Evolutionary conservation across 805 yeast genomes (phyloP).

Genomic region (Yarrowia bubula): DNA sequence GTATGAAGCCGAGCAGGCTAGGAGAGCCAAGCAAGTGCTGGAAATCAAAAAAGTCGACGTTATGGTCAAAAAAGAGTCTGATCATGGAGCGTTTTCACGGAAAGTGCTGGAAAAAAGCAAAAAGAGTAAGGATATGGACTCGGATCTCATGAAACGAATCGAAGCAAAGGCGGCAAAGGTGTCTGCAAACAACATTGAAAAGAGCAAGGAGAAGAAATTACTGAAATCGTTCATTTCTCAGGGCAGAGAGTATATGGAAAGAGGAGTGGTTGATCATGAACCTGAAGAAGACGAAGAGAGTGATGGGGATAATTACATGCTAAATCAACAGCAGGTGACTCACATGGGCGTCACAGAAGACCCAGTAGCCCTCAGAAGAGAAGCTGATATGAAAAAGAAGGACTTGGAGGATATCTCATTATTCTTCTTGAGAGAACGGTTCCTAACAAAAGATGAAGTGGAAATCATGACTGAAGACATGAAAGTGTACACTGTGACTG

Average conservation of each 20-base stretch:
- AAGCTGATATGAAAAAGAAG: background rate
- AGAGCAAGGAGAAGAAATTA: background rate
- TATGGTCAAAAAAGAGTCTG: background rate
- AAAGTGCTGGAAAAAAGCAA: background rate
- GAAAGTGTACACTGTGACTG: background rate
- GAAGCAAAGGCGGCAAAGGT: background rate
- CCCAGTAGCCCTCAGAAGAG: background rate
- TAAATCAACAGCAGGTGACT: background rate
- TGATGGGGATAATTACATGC: background rate
- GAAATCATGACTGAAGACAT: background rate
- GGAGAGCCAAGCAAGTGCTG: background rate
- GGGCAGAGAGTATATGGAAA: background rate
- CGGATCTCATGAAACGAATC: background rate
- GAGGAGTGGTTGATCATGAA: background rate
- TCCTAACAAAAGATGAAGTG: background rate
- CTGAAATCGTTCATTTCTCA: background rate
- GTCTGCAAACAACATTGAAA: background rate
- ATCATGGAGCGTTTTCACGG: background rate
- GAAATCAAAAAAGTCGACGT: background rate
- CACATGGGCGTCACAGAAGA: background rate
- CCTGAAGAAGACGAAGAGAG: background rate
- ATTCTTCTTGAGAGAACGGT: background rate
- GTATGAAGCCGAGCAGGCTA: background rate
- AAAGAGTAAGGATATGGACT: background rate
- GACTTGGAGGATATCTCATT: background rate